Conservation (phyloP, 1,284 basidiomycete species). For the Ganoderma lucidum region DNA sequence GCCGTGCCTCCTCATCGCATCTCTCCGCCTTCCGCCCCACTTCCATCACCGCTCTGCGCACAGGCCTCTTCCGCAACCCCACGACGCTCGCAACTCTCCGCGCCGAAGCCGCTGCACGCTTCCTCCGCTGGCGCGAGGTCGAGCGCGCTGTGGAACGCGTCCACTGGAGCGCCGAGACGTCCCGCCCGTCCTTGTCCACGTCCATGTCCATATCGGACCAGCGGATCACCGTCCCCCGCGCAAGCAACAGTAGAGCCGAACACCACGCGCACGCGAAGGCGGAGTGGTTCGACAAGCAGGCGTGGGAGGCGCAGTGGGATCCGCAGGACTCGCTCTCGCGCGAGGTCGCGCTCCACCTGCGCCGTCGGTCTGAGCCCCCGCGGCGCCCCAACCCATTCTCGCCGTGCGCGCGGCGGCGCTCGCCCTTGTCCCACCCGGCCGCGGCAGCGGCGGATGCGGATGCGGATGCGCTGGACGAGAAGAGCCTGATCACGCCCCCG, state of each 20-base stretch:
- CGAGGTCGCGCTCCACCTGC: slow-evolving; percentile 55
- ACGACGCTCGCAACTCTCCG: slow-evolving; percentile 63
- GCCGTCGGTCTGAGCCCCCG: slow-evolving; percentile 24
- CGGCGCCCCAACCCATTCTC: slow-evolving; percentile 6
- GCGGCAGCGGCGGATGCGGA: slow-evolving; percentile 10
- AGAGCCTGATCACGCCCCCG: slow-evolving; percentile 23
- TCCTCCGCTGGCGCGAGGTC: slow-evolving; percentile 74
- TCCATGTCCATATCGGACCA: not conserved
- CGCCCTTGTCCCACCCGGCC: not conserved
- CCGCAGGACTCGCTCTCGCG: slow-evolving; percentile 52
- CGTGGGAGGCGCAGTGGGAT: slow-evolving; percentile 73
- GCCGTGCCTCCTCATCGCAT: slow-evolving; percentile 36
- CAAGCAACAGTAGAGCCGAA: not conserved
- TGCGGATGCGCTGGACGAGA: slow-evolving; percentile 8
- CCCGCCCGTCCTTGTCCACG: not conserved
- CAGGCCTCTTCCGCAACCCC: slow-evolving; percentile 66
- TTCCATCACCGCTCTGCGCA: slow-evolving; percentile 58
- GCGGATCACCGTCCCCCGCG: not conserved
- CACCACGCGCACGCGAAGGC: slow-evolving; percentile 10
- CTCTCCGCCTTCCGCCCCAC: slow-evolving; percentile 63
- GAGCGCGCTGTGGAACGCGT: slow-evolving; percentile 54
- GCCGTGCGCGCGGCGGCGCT: not conserved
- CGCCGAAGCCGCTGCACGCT: slow-evolving; percentile 72
- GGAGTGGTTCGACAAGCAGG: slow-evolving; percentile 58
- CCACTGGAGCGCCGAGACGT: slow-evolving; percentile 24